Evolutionary conservation across 129 eudicot species (phyloP), one percentile per base, ranked within the genome.

Genomic region (Flaveria brownii): DNA sequence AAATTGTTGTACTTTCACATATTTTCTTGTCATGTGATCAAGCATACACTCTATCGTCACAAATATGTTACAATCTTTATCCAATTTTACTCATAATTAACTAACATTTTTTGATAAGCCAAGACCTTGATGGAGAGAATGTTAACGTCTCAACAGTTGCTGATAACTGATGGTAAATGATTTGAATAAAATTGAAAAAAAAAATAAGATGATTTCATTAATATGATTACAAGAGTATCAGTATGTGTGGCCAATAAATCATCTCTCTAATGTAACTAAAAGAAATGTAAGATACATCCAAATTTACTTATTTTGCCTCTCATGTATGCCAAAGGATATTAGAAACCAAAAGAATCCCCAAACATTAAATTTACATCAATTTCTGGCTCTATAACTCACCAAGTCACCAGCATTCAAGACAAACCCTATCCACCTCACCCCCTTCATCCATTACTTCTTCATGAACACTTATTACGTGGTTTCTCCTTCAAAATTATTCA

Each of bases 91-190:
- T 57, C 52, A 57, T 43, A 36, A 14, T 2, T 13, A 59, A 57
- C 68, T 4, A 47, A 25, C 61, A 47, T 15, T 14, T 6, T 0
- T 45, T 20, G 3, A 46, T 17, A 28, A 51, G 23, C 43, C 9
- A 43, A 59, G 26, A 74, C 42, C 78, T 41, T 74, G 56, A 74
- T 74, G 57, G 54, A 43, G 23, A 1, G 55, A 20, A 56, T 39
- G 56, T 13, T 14, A 57, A 74, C 46, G 61, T 43, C 25, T 60
- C 10, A 74, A 55, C 59, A 9, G 41, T 73, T 60, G 22, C 45
- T 41, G 16, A 60, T 55, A 2, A 43, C 14, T 20, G 20, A 59
- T 39, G 56, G 36, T 17, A 72, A 10, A 8, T 39, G 0, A 41
- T 0, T 39, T 56, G 68, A 33, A 39, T 20, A 56, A 13, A 73